Evolutionary conservation across 495 filamentous ascomycete genomes (phyloP).

Genomic region (Terfezia boudieri): DNA sequence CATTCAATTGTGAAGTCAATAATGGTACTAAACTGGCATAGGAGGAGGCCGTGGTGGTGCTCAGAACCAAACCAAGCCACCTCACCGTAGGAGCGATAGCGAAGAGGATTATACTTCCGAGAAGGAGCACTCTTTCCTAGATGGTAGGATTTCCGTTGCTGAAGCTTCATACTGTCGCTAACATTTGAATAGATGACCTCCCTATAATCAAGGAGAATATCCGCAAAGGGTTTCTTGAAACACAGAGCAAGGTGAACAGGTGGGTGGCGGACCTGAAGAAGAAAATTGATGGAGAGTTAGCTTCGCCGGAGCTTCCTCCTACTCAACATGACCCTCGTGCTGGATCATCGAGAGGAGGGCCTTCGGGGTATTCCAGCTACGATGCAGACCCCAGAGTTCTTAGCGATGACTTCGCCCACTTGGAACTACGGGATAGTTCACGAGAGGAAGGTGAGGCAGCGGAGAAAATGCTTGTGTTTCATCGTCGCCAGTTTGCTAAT

Average conservation of each 20-base stretch:
- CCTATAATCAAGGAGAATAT: slow-evolving; percentile 85
- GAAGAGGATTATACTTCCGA: slow-evolving; percentile 33
- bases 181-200: slow-evolving; percentile 41
- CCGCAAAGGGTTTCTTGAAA: slow-evolving; percentile 84
- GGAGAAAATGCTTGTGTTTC: too few relatives aligned
- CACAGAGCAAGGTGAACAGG: slow-evolving; percentile 73
- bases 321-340: slow-evolving; percentile 19
- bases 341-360: slow-evolving; percentile 23
- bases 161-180: slow-evolving; percentile 2
- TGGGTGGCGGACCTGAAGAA: slow-evolving; percentile 86
- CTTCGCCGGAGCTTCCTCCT: slow-evolving; percentile 14
- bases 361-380: slow-evolving; percentile 56
- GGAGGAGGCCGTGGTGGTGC: slow-evolving; percentile 16
- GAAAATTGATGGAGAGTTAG: slow-evolving; percentile 66
- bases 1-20: too few relatives aligned
- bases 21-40: too few relatives aligned
- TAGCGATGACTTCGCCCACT: slow-evolving; percentile 71
- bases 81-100: neutral
- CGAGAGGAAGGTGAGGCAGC: slow-evolving; percentile 31
- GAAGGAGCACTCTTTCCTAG: slow-evolving; percentile 68
- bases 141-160: slow-evolving; percentile 29
- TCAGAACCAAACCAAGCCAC: neutral
- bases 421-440: slow-evolving; percentile 55
- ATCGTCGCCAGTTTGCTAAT: neutral
- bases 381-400: slow-evolving; percentile 88